Conservation (phyloP, 2,329 filamentous ascomycete genomes). For the Penicillium aurantiogriseum region DNA sequence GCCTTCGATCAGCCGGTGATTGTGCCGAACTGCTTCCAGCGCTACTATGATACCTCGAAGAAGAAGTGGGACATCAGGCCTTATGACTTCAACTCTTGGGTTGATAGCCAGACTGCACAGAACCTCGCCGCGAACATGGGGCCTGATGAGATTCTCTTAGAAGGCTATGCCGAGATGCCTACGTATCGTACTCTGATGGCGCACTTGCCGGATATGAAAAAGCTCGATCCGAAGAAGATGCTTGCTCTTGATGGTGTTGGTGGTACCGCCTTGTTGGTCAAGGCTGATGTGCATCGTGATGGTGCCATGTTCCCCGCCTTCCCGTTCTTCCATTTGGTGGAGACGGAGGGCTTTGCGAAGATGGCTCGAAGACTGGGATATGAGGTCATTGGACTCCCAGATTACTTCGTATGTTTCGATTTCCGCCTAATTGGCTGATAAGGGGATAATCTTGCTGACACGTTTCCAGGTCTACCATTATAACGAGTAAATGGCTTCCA, state of each 20-base stretch:
- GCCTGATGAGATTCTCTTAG: constrained; percentile 85
- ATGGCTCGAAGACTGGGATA: constrained; percentile 91
- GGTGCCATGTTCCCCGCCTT: constrained; percentile 99
- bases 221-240: constrained; percentile 59
- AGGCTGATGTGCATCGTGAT: constrained; percentile 93
- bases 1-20: constrained; percentile 85
- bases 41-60: constrained; percentile 71
- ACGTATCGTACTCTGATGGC: constrained; percentile 93
- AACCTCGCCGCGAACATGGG: constrained; percentile 76
- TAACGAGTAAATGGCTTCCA: constrained; percentile 63
- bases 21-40: constrained; percentile 93
- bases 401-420: constrained; percentile 73
- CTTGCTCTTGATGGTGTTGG: constrained; percentile 89
- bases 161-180: constrained; percentile 89
- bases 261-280: constrained; percentile 87
- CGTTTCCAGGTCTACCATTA: constrained; percentile 74
- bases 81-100: constrained; percentile 98
- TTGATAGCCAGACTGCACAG: constrained; percentile 78
- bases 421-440: neutral
- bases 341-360: constrained; percentile 96
- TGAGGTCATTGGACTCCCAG: constrained; percentile 82
- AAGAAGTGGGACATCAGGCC: constrained; percentile 72
- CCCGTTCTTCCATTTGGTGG: constrained; percentile 92
- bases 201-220: constrained; percentile 61
- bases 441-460: constrained; percentile 6